Conservation (phyloP, 2,329 filamentous ascomycete genomes). For the Colletotrichum echinochloae region DNA sequence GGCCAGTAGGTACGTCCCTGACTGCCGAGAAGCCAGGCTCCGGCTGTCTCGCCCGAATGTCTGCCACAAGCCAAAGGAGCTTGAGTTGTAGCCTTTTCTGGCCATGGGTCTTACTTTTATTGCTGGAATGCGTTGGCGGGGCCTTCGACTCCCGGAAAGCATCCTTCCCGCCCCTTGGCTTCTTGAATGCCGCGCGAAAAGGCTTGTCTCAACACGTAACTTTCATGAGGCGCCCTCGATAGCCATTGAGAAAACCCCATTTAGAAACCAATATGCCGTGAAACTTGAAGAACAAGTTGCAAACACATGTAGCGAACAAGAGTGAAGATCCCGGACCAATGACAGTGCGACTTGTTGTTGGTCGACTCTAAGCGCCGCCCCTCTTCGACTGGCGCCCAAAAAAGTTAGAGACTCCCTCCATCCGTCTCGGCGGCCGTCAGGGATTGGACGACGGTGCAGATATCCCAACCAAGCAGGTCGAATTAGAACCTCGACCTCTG, state of each 20-base stretch:
- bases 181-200: neutral
- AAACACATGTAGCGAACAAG: slow-evolving; percentile 6
- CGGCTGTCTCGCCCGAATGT: neutral
- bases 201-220: neutral
- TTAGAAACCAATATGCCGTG: neutral
- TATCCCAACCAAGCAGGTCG: slow-evolving; percentile 12
- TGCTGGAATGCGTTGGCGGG: neutral
- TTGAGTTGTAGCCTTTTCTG: neutral
- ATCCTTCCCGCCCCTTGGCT: neutral
- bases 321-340: slow-evolving; percentile 22
- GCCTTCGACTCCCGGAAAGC: neutral
- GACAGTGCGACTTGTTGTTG: slow-evolving; percentile 17
- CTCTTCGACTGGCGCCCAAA: slow-evolving; percentile 37
- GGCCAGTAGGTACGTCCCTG: neutral
- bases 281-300: neutral
- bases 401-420: slow-evolving; percentile 30
- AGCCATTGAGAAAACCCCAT: neutral
- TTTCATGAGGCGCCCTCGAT: neutral
- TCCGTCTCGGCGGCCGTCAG: slow-evolving; percentile 24
- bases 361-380: slow-evolving; percentile 39
- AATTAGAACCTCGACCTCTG: slow-evolving; percentile 24
- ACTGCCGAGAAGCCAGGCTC: neutral
- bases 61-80: neutral
- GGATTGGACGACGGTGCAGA: slow-evolving; percentile 30
- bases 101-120: neutral